Conservation (phyloP, 2,329 filamentous ascomycete genomes). For the Pseudogymnoascus sp. region DNA sequence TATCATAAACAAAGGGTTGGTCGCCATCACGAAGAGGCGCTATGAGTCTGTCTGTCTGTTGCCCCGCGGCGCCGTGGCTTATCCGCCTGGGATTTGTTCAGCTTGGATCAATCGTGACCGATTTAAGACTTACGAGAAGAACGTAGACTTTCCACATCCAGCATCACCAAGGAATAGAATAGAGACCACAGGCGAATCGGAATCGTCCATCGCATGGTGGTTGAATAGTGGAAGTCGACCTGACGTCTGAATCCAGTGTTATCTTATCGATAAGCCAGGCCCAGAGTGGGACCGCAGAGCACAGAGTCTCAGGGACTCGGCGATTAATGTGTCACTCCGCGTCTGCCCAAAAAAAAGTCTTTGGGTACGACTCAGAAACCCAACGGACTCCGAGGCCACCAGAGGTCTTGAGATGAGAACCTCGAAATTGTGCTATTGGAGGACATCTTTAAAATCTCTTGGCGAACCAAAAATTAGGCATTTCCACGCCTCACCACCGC, state of each 20-base stretch:
- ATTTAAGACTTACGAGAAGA: slow-evolving; percentile 46
- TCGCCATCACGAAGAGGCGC: slow-evolving; percentile 49
- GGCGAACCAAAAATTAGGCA: not conserved
- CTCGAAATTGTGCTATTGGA: not conserved
- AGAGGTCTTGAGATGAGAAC: slow-evolving; percentile 3
- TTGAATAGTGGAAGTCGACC: slow-evolving; percentile 24
- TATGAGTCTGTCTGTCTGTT: slow-evolving; percentile 37
- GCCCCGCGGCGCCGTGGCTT: slow-evolving; percentile 35
- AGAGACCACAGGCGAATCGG: slow-evolving; percentile 40
- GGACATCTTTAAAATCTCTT: not conserved
- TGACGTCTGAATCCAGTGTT: slow-evolving; percentile 6
- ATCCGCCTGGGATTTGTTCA: slow-evolving; percentile 38
- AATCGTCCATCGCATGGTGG: slow-evolving; percentile 14
- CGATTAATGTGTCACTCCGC: slow-evolving; percentile 1
- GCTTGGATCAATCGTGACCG: not conserved
- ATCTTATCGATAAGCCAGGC: slow-evolving; percentile 6
- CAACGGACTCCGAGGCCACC: not conserved
- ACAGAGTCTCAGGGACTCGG: slow-evolving; percentile 2
- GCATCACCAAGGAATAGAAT: slow-evolving; percentile 53
- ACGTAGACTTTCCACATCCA: slow-evolving; percentile 53
- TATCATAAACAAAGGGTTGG: slow-evolving; percentile 53
- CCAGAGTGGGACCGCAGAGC: not conserved
- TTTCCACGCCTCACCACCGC: not conserved
- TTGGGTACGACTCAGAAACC: not conserved
- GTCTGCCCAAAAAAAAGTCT: slow-evolving; percentile 4